Percentiles rank a stretch among this genome's conserved stretches.
These are phyloP conservation scores for Ascochyta viciae-villosae DNA, from an alignment of 2,329 filamentous ascomycete species.

Conservation along the genomic window DNA sequence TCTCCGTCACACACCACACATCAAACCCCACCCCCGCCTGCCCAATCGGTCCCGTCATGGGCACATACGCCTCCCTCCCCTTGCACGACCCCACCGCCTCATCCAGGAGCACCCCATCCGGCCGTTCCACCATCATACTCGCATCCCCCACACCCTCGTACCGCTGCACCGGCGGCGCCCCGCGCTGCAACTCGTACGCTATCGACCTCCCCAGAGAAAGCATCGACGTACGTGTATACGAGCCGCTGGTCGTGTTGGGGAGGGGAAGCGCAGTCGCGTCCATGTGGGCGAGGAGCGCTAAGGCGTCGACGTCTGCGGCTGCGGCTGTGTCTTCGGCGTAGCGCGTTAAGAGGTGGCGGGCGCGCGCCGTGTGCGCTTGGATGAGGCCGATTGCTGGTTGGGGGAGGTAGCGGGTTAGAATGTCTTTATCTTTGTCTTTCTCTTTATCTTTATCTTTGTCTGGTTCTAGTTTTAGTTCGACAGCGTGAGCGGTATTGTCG, in stretches of 20 bases:
- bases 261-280: not conserved
- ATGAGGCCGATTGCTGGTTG: conserved; percentile 35
- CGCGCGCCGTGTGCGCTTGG: conserved; percentile 26
- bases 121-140: conserved; percentile 2
- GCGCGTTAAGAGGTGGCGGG: conserved; percentile 1
- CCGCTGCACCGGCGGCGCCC: conserved; percentile 22
- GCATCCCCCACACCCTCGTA: conserved; percentile 20
- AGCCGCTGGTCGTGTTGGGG: not conserved
- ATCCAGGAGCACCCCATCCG: conserved; percentile 21
- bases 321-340: not conserved
- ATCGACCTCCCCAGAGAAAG: not conserved
- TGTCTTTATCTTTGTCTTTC: not conserved
- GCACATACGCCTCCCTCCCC: conserved; percentile 24
- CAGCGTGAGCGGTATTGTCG: not conserved
- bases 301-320: not conserved
- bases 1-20: conserved; percentile 20
- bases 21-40: conserved; percentile 23
- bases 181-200: conserved; percentile 21
- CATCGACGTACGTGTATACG: not conserved
- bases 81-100: conserved; percentile 26
- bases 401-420: conserved; percentile 25
- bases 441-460: too few species aligned
- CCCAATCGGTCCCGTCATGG: conserved; percentile 16
- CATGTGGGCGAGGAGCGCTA: not conserved
- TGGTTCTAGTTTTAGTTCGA: too few species aligned